phyloP scores from a whole-genome alignment of 75 land plant species.

The Cunninghamia lanceolata region DNA sequence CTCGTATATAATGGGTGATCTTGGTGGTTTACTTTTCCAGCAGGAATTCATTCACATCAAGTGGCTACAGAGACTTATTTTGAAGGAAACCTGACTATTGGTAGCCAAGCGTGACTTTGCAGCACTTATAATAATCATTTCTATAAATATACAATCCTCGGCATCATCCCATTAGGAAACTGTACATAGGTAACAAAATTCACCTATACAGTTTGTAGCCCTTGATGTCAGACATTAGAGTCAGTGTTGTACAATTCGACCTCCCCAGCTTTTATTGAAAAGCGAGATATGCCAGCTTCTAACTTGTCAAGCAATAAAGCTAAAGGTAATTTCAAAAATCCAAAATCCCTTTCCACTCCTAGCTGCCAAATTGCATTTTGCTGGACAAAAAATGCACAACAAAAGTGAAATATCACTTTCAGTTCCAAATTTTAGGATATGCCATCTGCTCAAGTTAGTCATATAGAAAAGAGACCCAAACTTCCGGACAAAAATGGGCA shows the following conservation, averaged over 20 bases:
- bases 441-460: neutral
- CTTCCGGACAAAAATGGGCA: conserved; percentile 4
- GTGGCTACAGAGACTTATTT: neutral
- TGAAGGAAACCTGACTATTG: neutral
- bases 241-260: neutral
- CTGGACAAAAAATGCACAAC: conserved; percentile 7
- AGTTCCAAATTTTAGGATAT: neutral
- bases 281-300: neutral
- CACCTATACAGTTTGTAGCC: neutral
- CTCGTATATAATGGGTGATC: neutral
- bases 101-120: neutral
- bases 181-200: neutral
- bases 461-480: neutral
- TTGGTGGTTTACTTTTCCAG: neutral
- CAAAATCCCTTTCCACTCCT: neutral
- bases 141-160: neutral
- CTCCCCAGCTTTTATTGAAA: neutral
- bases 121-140: neutral
- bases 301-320: neutral
- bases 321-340: neutral
- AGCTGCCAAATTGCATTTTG: neutral
- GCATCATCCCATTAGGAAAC: neutral
- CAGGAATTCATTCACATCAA: neutral
- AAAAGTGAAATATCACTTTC: neutral
- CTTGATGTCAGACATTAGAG: neutral